A percentile compares a stretch with the other conserved stretches of the same genome.
Evolutionary conservation across 192 early-diverging fungal genomes (phyloP).

Genomic region (Allomyces javanicus): DNA sequence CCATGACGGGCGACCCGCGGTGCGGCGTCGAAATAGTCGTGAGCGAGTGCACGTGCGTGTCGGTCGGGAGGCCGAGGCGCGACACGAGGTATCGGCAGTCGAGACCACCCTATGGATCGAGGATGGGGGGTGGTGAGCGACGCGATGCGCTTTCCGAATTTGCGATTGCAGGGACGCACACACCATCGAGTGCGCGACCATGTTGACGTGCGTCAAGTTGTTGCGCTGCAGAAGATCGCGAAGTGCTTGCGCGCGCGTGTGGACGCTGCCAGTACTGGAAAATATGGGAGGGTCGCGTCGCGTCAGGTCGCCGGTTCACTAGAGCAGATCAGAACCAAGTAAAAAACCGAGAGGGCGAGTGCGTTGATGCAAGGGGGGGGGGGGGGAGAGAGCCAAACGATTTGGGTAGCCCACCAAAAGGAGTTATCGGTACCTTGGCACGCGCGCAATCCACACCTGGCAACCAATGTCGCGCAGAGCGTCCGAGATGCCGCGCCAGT

Average conservation of each 20-base stretch:
- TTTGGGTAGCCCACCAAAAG: no score
- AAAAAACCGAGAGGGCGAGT: no score
- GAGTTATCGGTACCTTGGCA: conserved; percentile 17
- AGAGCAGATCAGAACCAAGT: no score
- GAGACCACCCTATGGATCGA: conserved; percentile 50
- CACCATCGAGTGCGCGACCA: conserved; percentile 86
- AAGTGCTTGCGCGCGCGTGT: conserved; percentile 54
- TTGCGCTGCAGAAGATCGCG: conserved; percentile 40
- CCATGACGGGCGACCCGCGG: conserved; percentile 81
- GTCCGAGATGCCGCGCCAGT: conserved; percentile 63
- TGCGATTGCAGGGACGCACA: neutral
- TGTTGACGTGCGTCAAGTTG: conserved; percentile 42
- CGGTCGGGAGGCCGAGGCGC: conserved; percentile 40
- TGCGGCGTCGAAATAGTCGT: conserved; percentile 91
- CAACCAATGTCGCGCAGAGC: conserved; percentile 58
- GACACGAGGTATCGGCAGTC: conserved; percentile 82
- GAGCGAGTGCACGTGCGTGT: conserved; percentile 54
- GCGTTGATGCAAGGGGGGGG: no score
- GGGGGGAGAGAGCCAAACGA: no score
- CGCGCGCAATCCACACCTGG: conserved; percentile 57
- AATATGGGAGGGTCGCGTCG: neutral
- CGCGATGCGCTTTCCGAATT: neutral
- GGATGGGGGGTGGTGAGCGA: neutral
- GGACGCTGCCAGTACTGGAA: conserved; percentile 41
- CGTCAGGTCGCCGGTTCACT: no score